Evolutionary conservation across 129 eudicot genomes (phyloP), one percentile per base, ranked within the genome.

Genomic region (Centaurea solstitialis): DNA sequence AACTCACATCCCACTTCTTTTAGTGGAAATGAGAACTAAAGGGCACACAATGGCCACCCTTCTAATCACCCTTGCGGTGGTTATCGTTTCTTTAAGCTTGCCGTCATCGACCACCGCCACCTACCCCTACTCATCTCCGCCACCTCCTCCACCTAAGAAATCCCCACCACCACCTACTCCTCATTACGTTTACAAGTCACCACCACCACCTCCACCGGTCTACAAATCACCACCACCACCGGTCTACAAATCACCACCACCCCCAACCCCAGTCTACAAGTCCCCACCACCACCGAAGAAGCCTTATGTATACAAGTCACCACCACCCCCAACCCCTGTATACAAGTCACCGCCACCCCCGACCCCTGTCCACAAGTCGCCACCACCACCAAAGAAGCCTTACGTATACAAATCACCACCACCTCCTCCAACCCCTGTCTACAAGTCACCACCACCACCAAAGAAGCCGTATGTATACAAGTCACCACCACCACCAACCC

Each of bases 111-210:
- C 88, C 76, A 75, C 70, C 23, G 93, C 90, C 8, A 10, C 83
- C 26, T 87, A 81, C 82, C 37, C 28, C 7, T 84, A 89, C 79
- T 79, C 87, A 9, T 84, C 88, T 45, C 90, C 90, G 13, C 90
- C 87, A 73, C 90, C 87, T 9, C 90, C 87, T 4, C 76, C 78
- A 35, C 75, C 75, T n/a, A 83, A 80, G 50, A 86, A 82, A 64
- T 77, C 89, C 0, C 86, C 89, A 26, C 84, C 90, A 13, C 90
- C 65, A 57, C 65, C 65, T n/a, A n/a, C 65, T 57, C 65, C 18
- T 57, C 65, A 57, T 57, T 57, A 57, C n/a, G 7, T 57, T 5
- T 57, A 86, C 64, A 72, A 71, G 7, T 78, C 85, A 62, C 83
- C 88, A 20, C 88, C 88, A 35, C 88, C 88, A 18, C 78, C 86